A percentile compares a stretch with the other conserved stretches of the same genome.
Evolutionary conservation across 2,329 filamentous ascomycete species (phyloP).

Genomic region (Penicillium thymicola): DNA sequence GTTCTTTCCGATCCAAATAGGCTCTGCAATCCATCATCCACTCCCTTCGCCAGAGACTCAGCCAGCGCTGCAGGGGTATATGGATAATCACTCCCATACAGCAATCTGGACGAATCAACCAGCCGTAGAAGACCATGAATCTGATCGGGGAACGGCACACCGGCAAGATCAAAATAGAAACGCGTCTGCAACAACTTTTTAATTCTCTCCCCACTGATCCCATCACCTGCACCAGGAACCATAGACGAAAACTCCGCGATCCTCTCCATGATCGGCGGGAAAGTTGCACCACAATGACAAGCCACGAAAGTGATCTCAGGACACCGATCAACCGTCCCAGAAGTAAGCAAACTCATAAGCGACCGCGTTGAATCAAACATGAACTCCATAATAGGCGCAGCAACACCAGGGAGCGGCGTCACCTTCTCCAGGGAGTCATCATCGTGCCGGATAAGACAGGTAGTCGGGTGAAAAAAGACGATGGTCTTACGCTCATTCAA

Average conservation of each 20-base stretch:
- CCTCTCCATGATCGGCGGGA: constrained; percentile 29
- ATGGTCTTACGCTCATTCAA: constrained; percentile 48
- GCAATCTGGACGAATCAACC: constrained; percentile 41
- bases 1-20: constrained; percentile 7
- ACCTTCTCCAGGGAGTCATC: constrained; percentile 7
- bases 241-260: constrained; percentile 20
- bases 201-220: constrained; percentile 10
- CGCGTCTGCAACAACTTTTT: constrained; percentile 28
- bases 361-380: constrained; percentile 28
- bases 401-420: constrained; percentile 14
- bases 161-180: constrained; percentile 55
- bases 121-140: constrained; percentile 48
- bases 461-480: constrained; percentile 57
- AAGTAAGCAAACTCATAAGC: constrained; percentile 24
- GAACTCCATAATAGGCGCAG: constrained; percentile 28
- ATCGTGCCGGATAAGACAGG: constrained; percentile 9
- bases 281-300: constrained; percentile 27
- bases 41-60: constrained; percentile 35
- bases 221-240: not conserved
- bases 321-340: constrained; percentile 20
- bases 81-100: constrained; percentile 56
- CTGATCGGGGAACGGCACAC: constrained; percentile 50
- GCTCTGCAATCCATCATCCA: constrained; percentile 38
- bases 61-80: constrained; percentile 42
- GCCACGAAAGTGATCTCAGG: constrained; percentile 22